Evolutionary conservation across 1,284 basidiomycete species (phyloP).

Genomic region (Sphaerobolus stellatus): DNA sequence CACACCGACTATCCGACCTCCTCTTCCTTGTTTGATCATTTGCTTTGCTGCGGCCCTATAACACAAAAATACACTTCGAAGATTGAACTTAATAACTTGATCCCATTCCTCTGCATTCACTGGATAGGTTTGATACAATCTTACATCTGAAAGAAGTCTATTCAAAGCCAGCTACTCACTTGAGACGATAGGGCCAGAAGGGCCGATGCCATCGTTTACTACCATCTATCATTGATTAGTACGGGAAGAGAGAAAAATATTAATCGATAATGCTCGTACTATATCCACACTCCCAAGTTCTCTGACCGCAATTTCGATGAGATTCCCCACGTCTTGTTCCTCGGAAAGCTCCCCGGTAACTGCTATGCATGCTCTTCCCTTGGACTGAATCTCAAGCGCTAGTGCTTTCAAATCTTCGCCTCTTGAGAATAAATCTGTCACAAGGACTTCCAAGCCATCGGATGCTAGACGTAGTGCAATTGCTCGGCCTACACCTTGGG

Average conservation of each 20-base stretch:
- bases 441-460: constrained; percentile 6
- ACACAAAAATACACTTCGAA: constrained; percentile 13
- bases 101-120: constrained; percentile 11
- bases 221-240: constrained; percentile 20
- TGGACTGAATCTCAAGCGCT: not conserved
- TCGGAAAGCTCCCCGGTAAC: constrained; percentile 36
- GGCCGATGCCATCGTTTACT: constrained; percentile 23
- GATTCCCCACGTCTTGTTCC: constrained; percentile 36
- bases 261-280: not conserved
- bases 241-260: constrained; percentile 6
- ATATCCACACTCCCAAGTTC: constrained; percentile 28
- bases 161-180: constrained; percentile 4
- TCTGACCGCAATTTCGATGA: constrained; percentile 35
- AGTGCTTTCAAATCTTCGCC: constrained; percentile 12
- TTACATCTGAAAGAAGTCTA: not conserved
- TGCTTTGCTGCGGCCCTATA: constrained; percentile 20
- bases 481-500: constrained; percentile 3
- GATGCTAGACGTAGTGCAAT: constrained; percentile 9
- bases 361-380: constrained; percentile 22
- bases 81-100: constrained; percentile 12
- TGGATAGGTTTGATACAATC: not conserved
- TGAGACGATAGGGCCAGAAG: not conserved
- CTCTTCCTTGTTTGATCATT: constrained; percentile 19
- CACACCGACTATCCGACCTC: constrained; percentile 18
- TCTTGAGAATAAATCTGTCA: not conserved